Percentiles rank a stretch among this genome's conserved stretches.
Evolutionary conservation across 1,139 yeast genomes (phyloP).

Genomic region (Geotrichum reessii): DNA sequence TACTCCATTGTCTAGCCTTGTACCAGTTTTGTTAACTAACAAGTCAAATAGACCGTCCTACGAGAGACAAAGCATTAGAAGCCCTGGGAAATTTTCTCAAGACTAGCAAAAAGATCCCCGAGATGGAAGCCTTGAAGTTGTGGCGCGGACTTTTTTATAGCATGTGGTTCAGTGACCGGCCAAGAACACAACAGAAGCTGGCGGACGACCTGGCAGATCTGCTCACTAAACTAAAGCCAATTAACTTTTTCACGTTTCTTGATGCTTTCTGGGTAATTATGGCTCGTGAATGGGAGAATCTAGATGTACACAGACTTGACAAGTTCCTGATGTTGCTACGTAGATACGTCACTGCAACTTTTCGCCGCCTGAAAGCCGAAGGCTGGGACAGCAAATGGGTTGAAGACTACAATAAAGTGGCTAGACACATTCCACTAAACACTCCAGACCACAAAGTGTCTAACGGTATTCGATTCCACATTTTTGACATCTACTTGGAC

Average conservation of each 20-base stretch:
- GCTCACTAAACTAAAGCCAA: slow-evolving; percentile 40
- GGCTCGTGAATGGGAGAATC: slow-evolving; percentile 72
- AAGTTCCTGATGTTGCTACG: slow-evolving; percentile 78
- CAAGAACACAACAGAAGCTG: slow-evolving; percentile 80
- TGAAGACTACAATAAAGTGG: slow-evolving; percentile 42
- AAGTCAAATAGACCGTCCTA: slow-evolving; percentile 45
- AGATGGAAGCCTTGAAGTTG: slow-evolving; percentile 65
- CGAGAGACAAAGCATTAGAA: slow-evolving; percentile 71
- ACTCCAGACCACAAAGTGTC: slow-evolving; percentile 46
- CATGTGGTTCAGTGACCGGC: slow-evolving; percentile 96
- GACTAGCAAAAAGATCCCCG: slow-evolving; percentile 39
- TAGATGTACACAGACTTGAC: slow-evolving; percentile 76
- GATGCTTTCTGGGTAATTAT: slow-evolving; percentile 80
- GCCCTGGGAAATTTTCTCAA: slow-evolving; percentile 57
- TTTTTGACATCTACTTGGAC: slow-evolving; percentile 77
- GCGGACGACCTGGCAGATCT: slow-evolving; percentile 69
- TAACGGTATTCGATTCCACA: slow-evolving; percentile 75
- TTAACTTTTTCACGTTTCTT: slow-evolving; percentile 48
- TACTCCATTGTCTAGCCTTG: not conserved
- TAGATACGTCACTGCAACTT: slow-evolving; percentile 61
- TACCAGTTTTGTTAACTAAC: not conserved
- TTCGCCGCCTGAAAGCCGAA: slow-evolving; percentile 49
- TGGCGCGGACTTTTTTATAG: slow-evolving; percentile 90
- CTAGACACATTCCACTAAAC: slow-evolving; percentile 37
- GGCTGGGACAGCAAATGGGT: slow-evolving; percentile 55